Conservation (phyloP, 331 rosid species). For the Quercus lobata region DNA sequence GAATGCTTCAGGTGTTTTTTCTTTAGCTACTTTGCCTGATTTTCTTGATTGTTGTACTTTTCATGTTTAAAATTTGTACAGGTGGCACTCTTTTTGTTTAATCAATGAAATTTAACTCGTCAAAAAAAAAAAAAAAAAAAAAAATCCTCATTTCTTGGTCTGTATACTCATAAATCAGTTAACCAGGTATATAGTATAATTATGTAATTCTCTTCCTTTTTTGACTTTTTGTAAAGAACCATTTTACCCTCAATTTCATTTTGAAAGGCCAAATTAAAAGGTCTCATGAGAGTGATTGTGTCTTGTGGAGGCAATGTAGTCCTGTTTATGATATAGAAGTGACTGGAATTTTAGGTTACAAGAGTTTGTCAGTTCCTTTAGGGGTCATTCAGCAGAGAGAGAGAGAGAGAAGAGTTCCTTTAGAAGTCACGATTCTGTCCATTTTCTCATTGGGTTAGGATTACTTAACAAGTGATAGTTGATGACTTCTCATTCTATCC, state of each 20-base stretch:
- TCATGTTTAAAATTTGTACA: too few species aligned
- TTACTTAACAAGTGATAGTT: neutral
- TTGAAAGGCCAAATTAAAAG: neutral
- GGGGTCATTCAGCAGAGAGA: too few species aligned
- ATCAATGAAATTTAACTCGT: too few species aligned
- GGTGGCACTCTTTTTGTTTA: too few species aligned
- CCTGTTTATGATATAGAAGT: neutral
- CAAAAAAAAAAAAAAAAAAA: too few species aligned
- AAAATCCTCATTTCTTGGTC: neutral
- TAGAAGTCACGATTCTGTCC: neutral
- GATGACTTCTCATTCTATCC: neutral
- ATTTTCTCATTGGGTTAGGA: neutral
- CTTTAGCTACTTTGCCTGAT: too few species aligned
- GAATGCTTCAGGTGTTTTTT: too few species aligned
- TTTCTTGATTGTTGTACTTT: too few species aligned
- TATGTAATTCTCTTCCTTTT: neutral
- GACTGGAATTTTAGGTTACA: too few species aligned
- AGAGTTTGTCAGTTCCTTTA: too few species aligned
- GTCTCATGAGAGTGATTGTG: neutral
- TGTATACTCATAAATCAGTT: neutral
- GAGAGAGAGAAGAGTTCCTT: neutral
- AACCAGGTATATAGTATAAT: neutral
- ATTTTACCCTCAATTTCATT: neutral
- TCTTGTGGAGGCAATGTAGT: neutral
- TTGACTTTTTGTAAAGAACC: neutral